Base-by-base conservation (phyloP, 2,329 filamentous ascomycete genomes). In the Arthrobotrys sinensis region DNA sequence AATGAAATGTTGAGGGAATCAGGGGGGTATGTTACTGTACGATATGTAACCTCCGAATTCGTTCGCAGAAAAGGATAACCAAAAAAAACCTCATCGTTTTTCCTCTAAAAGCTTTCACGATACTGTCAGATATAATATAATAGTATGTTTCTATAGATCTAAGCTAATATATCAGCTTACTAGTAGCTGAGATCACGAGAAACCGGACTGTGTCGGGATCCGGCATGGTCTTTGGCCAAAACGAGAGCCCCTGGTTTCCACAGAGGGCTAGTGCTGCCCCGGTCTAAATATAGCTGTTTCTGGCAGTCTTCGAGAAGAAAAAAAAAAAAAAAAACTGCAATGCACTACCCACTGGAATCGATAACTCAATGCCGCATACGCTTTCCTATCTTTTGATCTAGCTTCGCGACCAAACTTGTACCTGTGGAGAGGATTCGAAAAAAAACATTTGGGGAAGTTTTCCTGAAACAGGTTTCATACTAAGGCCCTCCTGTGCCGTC, bases 381-480 rank as follows among this genome's bases (percentile, higher is more conserved):
- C 50, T 16, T 34, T 32, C 21, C 50, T 53, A n/a, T 16, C 50
- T 32, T 34, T n/a, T 4, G 10, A 19, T 14, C 24, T 53, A 53
- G 28, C 50, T 53, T 48, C 24, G 24, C 24, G 24, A 28, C 24
- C 24, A 28, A 28, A 28, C 24, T 28, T 28, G 24, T 28, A 28
- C 24, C 24, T 28, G 24, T 28, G 24, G 24, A 50, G 46, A 28
- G 46, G 21, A 28, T 53, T 53, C 36, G 40, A 16, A 12, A 45
- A 12, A 3, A 36, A 55, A 38, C 36, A 60, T 52, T 71, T 43
- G 68, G 53, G 50, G 46, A 11, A 38, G 12, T 2, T 55, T 57
- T 50, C 53, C 53, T 76, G 64, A 76, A 69, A 76, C 71, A 32
- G 60, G 72, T 70, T 76, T 76, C 65, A 60, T 76, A 65, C 72